Evolutionary conservation across 1,284 basidiomycete genomes (phyloP), one percentile per base, ranked within the genome.

Genomic region (Leccinum huronense): DNA sequence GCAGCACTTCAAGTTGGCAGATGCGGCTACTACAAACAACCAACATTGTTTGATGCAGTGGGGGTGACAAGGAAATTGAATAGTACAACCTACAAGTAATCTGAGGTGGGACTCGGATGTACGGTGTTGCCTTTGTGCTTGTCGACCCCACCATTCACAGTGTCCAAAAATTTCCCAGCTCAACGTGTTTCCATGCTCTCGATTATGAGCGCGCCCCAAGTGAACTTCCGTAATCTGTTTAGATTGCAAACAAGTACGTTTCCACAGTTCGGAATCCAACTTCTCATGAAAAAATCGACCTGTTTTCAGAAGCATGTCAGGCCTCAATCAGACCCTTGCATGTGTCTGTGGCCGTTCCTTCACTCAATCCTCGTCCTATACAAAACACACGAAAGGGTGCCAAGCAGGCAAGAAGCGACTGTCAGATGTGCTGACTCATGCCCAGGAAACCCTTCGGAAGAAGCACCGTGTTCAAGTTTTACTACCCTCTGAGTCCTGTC

Each of bases 281-380:
- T 48, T 48, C 45, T 48, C 6, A n/a, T 19, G 45, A 48, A n/a
- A 19, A 19, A 3, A 48, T 19, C 14, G 10, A 40, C 45, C n/a
- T 9, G 10, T 40, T 23, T 19, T 48, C 45, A 48, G 48, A 10
- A 51, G n/a, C 27, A 54, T 54, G 53, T 54, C 53, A 16, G 53
- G 27, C 27, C 30, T 54, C 10, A 54, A 54, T 54, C 53, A 54
- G 2, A 23, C 53, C 5, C 27, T 31, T 54, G 13, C 5, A 6
- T 54, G 53, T 31, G 27, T 54, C 53, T 54, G 53, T 54, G 53
- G 53, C 27, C 53, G 14, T 54, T 54, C 30, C 53, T 54, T 54
- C 14, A 54, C 27, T 27, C 53, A 54, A 14, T 31, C 30, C 30
- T 54, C 53, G 16, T 14, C 53, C 23, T 31, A 54, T 31, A 54